Percentiles rank a stretch among this genome's conserved stretches.
These are phyloP conservation scores for Taphrina betulina DNA, from an alignment of 1,139 yeast genomes.

Conservation along the genomic window DNA sequence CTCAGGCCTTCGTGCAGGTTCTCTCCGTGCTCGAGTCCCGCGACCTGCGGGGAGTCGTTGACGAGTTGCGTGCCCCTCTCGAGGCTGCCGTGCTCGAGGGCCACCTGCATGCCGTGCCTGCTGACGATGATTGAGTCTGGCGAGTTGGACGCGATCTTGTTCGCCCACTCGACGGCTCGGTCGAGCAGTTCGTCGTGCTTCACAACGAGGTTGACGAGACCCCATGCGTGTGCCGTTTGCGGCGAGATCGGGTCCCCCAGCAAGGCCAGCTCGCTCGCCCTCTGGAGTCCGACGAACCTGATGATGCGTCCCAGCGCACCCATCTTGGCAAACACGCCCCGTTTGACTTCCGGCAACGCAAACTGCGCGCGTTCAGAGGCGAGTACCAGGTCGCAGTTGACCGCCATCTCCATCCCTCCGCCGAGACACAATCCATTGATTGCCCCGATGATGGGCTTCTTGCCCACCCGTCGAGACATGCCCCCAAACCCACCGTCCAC, in stretches of 20 bases:
- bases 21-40: conserved; percentile 36
- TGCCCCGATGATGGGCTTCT: conserved; percentile 44
- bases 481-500: conserved; percentile 42
- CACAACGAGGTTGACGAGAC: conserved; percentile 42
- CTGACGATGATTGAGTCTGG: conserved; percentile 43
- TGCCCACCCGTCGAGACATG: conserved; percentile 41
- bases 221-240: conserved; percentile 42
- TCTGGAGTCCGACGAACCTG: conserved; percentile 40
- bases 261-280: conserved; percentile 43
- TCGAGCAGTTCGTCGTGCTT: conserved; percentile 39
- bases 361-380: conserved; percentile 41
- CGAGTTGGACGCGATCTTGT: conserved; percentile 40
- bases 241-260: conserved; percentile 43
- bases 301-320: conserved; percentile 44
- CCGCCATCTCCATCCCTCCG: conserved; percentile 44
- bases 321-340: conserved; percentile 43
- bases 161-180: conserved; percentile 41
- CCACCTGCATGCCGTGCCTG: conserved; percentile 41
- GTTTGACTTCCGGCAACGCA: conserved; percentile 43
- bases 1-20: conserved; percentile 39
- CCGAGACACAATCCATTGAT: conserved; percentile 44
- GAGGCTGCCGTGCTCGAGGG: conserved; percentile 40
- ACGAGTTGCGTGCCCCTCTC: conserved; percentile 39
- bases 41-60: conserved; percentile 38
- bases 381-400: conserved; percentile 44